These are phyloP conservation scores for Thalassiosira profunda DNA, from an alignment of 108 stramenopile genomes.

Conservation along the genomic window DNA sequence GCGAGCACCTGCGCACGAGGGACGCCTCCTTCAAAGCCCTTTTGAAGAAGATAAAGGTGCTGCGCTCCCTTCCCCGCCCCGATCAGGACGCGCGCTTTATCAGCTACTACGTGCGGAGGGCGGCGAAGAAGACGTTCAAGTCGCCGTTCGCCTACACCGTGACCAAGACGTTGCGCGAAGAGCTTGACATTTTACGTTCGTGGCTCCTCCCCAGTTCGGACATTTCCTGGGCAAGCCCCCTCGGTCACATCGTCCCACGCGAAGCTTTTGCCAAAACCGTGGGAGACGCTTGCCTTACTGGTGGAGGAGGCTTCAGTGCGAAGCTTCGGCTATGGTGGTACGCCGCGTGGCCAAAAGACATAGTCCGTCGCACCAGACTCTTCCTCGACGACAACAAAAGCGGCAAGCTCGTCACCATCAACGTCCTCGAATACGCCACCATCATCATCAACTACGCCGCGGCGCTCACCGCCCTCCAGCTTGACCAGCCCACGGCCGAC, in stretches of 20 bases:
- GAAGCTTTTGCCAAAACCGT: not conserved
- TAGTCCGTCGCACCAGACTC: not conserved
- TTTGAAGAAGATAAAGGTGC: not conserved
- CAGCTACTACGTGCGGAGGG: no score
- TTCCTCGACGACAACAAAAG: not conserved
- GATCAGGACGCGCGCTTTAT: no score
- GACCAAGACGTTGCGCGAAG: slow-evolving; percentile 9
- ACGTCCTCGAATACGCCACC: slow-evolving; percentile 13
- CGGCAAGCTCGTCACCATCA: not conserved
- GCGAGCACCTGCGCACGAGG: no score
- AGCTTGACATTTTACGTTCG: slow-evolving; percentile 13
- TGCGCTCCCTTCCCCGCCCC: no score
- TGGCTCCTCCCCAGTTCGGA: not conserved
- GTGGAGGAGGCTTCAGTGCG: slow-evolving; percentile 9
- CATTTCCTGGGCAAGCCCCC: not conserved
- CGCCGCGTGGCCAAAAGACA: not conserved
- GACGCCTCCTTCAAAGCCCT: no score
- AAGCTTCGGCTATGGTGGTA: slow-evolving; percentile 16
- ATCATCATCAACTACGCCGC: slow-evolving; percentile 24
- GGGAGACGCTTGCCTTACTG: slow-evolving; percentile 12
- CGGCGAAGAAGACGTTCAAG: no score
- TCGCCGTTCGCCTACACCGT: no score
- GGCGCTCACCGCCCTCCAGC: not conserved
- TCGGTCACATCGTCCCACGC: slow-evolving; percentile 7
- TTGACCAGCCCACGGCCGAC: not conserved